A percentile compares a stretch with the other conserved stretches of the same genome.
Conservation (phyloP, 768 basidiomycete genomes). For the Hortiboletus campestris region DNA sequence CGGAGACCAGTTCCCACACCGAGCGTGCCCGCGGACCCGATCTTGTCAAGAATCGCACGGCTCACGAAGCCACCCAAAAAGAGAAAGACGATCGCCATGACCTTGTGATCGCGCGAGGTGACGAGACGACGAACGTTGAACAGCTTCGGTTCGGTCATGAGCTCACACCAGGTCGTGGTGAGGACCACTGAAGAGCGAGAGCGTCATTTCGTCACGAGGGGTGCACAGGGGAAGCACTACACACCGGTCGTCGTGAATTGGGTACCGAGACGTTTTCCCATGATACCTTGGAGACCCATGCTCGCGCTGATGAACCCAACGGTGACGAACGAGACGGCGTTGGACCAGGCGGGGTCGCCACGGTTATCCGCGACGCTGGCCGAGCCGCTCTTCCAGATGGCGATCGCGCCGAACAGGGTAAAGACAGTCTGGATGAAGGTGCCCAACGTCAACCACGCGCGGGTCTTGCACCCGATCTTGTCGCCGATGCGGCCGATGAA, state of each 20-base stretch:
- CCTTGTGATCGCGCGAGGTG: constrained; percentile 65
- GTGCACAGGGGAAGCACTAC: constrained; percentile 18
- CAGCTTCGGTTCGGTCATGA: constrained; percentile 77
- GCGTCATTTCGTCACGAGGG: too few species aligned
- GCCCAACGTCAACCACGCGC: constrained; percentile 70
- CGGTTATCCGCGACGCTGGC: constrained; percentile 51
- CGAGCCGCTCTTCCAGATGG: constrained; percentile 69
- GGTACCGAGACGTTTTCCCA: constrained; percentile 77
- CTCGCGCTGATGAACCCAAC: constrained; percentile 75
- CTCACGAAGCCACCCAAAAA: constrained; percentile 75
- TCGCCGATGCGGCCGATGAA: constrained; percentile 84
- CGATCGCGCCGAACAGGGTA: constrained; percentile 69
- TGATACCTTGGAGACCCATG: constrained; percentile 82
- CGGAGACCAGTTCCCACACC: constrained; percentile 65
- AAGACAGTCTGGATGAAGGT: constrained; percentile 74
- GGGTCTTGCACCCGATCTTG: constrained; percentile 66
- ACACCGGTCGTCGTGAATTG: constrained; percentile 76
- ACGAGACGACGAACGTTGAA: constrained; percentile 55
- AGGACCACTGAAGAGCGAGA: constrained; percentile 57
- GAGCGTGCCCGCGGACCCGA: constrained; percentile 64
- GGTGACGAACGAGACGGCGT: constrained; percentile 61
- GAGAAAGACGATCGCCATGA: constrained; percentile 62
- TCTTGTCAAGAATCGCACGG: constrained; percentile 54
- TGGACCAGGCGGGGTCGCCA: constrained; percentile 69
- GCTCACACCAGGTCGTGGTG: constrained; percentile 87